A percentile compares a stretch with the other conserved stretches of the same genome.
These are phyloP conservation scores for Bremia lactucae DNA, from an alignment of 352 stramenopile genomes.

Conservation along the genomic window DNA sequence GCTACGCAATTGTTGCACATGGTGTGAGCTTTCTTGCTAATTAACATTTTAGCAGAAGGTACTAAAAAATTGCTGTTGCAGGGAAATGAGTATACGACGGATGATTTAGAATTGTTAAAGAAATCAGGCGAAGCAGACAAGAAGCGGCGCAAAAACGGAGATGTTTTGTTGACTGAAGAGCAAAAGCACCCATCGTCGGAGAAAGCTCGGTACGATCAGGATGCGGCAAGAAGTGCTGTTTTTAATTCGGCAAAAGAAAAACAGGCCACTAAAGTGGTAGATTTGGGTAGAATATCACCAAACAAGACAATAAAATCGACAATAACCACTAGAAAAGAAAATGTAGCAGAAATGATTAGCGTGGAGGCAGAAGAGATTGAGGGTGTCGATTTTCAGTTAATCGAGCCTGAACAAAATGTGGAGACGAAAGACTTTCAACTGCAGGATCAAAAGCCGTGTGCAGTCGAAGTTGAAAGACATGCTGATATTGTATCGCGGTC, in stretches of 20 bases:
- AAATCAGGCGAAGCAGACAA: slow-evolving; percentile 19
- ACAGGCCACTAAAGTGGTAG: slow-evolving; percentile 7
- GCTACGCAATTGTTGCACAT: slow-evolving; percentile 33
- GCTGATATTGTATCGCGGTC: slow-evolving; percentile 18
- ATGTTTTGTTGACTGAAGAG: slow-evolving; percentile 4
- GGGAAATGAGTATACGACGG: slow-evolving; percentile 18
- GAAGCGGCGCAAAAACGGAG: slow-evolving; percentile 22
- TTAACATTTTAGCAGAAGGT: too few relatives aligned
- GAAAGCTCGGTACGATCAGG: slow-evolving; percentile 12
- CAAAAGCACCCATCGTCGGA: slow-evolving; percentile 4
- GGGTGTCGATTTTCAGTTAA: slow-evolving; percentile 3
- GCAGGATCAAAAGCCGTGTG: slow-evolving; percentile 7
- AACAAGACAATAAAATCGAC: slow-evolving; percentile 7
- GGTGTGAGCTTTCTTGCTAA: too few relatives aligned
- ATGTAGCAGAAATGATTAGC: slow-evolving; percentile 4
- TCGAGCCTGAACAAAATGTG: slow-evolving; percentile 8
- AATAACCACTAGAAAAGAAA: not conserved
- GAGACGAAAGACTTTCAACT: slow-evolving; percentile 5
- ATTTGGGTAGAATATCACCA: slow-evolving; percentile 3
- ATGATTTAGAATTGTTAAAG: slow-evolving; percentile 30
- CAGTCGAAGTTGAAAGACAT: slow-evolving; percentile 7
- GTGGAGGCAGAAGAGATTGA: slow-evolving; percentile 12
- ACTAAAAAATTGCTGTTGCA: slow-evolving; percentile 10
- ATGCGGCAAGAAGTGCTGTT: slow-evolving; percentile 2
- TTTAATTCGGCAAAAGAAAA: slow-evolving; percentile 6